These are phyloP conservation scores for Coniella vitis DNA, from an alignment of 2,329 filamentous ascomycete species.

Conservation along the genomic window DNA sequence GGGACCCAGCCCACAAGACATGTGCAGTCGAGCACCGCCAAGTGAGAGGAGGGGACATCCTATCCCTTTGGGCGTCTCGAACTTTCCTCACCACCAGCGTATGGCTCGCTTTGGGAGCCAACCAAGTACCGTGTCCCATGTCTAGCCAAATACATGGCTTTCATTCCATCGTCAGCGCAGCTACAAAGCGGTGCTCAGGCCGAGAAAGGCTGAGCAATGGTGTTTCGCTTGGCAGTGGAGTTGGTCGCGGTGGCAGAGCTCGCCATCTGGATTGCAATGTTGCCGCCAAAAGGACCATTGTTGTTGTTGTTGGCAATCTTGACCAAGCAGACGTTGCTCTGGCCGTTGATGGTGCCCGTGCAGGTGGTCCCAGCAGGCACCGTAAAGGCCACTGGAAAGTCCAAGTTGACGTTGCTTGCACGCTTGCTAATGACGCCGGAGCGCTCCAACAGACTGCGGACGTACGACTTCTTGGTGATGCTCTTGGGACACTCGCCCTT, in stretches of 20 bases:
- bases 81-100: no score
- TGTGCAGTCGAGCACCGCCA: no score
- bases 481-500: constrained; percentile 15
- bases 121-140: no score
- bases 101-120: no score
- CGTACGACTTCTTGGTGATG: constrained; percentile 13
- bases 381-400: constrained; percentile 26
- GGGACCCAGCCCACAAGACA: not conserved
- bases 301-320: constrained; percentile 35
- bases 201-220: not conserved
- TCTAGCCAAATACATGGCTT: no score
- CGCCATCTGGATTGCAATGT: constrained; percentile 33
- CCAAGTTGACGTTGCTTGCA: constrained; percentile 18
- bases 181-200: not conserved
- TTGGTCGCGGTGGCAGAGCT: constrained; percentile 11
- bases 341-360: constrained; percentile 27
- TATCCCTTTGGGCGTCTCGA: no score
- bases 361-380: constrained; percentile 27
- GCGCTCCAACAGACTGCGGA: constrained; percentile 13
- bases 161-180: no score
- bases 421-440: constrained; percentile 17
- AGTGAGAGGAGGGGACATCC: no score
- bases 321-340: constrained; percentile 33
- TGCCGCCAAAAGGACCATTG: constrained; percentile 35
- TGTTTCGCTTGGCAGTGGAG: constrained; percentile 2